A percentile compares a stretch with the other conserved stretches of the same genome.
phyloP scores from a whole-genome alignment of 1,139 yeast species.

The Kodamaea anthophila region DNA sequence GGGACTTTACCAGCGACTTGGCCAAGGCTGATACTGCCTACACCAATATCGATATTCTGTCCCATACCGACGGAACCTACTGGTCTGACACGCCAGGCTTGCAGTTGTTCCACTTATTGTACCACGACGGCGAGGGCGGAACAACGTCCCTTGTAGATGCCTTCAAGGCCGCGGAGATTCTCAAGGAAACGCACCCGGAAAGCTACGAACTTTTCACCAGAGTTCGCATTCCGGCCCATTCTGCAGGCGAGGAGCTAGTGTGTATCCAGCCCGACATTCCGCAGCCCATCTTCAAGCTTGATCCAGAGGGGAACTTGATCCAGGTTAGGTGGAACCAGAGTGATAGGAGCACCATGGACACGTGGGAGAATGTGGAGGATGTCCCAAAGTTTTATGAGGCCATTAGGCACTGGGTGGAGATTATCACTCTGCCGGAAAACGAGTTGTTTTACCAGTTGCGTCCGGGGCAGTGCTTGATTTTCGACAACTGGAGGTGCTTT shows the following conservation, averaged over 20 bases:
- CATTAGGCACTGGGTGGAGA: slow-evolving; percentile 49
- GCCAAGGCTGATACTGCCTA: slow-evolving; percentile 72
- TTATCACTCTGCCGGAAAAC: slow-evolving; percentile 47
- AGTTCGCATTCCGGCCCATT: slow-evolving; percentile 63
- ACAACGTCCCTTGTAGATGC: slow-evolving; percentile 68
- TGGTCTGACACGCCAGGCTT: slow-evolving; percentile 76
- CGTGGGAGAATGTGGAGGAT: slow-evolving; percentile 48
- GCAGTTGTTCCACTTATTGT: slow-evolving; percentile 63
- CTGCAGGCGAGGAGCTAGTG: slow-evolving; percentile 67
- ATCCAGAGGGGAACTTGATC: slow-evolving; percentile 46
- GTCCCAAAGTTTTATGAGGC: slow-evolving; percentile 57
- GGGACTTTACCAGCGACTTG: slow-evolving; percentile 75
- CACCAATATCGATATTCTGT: slow-evolving; percentile 59
- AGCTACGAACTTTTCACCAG: slow-evolving; percentile 48
- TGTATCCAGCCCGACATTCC: slow-evolving; percentile 60
- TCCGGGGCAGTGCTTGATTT: slow-evolving; percentile 66
- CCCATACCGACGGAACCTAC: slow-evolving; percentile 76
- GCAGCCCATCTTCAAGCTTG: slow-evolving; percentile 58
- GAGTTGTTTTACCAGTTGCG: slow-evolving; percentile 52
- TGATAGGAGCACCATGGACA: slow-evolving; percentile 63
- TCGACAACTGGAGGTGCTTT: slow-evolving; percentile 74
- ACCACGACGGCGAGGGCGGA: slow-evolving; percentile 69
- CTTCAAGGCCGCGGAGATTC: slow-evolving; percentile 52
- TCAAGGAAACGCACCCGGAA: slow-evolving; percentile 46
- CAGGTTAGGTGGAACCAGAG: slow-evolving; percentile 77